Evolutionary conservation across 176 grass and related monocot genomes (phyloP).

Genomic region (Calamus simplicifolius): DNA sequence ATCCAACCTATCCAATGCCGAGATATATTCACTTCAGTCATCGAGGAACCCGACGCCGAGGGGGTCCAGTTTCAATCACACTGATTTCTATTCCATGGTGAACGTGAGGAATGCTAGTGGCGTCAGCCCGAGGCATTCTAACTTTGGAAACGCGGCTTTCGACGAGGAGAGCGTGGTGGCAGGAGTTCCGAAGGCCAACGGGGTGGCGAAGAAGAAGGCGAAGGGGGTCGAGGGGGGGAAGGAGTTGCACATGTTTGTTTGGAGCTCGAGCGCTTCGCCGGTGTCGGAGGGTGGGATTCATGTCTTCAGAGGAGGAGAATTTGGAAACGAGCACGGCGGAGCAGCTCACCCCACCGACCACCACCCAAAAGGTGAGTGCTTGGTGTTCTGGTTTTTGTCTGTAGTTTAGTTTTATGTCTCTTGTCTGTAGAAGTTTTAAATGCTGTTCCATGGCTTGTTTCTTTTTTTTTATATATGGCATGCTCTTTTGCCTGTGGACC

Average conservation of each 20-base stretch:
- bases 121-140: background rate
- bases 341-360: too few species aligned
- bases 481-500: too few species aligned
- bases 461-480: too few species aligned
- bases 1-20: background rate
- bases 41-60: background rate
- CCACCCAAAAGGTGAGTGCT: too few species aligned
- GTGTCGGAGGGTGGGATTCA: constrained; percentile 4
- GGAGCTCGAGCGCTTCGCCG: constrained; percentile 3
- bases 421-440: too few species aligned
- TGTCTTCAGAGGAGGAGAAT: background rate
- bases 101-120: background rate
- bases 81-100: constrained; percentile 6
- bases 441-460: background rate
- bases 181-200: too few species aligned
- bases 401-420: too few species aligned
- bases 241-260: constrained; percentile 11
- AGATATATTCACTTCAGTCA: constrained; percentile 6
- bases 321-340: too few species aligned
- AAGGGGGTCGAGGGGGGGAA: background rate
- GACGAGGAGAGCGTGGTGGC: background rate
- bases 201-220: background rate
- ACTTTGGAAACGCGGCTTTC: background rate
- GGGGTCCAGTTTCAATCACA: constrained; percentile 3
- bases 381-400: too few species aligned